Percentiles rank a stretch among this genome's conserved stretches.
phyloP scores from a whole-genome alignment of 495 filamentous ascomycete species.

The Talaromyces ruber region DNA sequence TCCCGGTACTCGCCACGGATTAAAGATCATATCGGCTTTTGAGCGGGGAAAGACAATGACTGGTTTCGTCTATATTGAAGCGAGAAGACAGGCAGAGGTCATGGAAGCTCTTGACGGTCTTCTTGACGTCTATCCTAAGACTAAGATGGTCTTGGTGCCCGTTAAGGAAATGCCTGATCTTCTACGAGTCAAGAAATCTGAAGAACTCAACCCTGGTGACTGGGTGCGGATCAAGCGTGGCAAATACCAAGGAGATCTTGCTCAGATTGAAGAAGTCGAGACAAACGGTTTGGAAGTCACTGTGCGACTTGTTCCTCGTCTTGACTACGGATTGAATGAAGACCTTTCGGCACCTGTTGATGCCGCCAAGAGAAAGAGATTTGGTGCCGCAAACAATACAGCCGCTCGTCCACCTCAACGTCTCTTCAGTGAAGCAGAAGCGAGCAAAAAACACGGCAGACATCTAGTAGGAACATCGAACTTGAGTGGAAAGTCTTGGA shows the following conservation, averaged over 20 bases:
- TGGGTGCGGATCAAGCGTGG: constrained; percentile 86
- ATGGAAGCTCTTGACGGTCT: constrained; percentile 71
- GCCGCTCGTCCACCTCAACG: constrained; percentile 70
- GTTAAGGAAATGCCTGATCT: constrained; percentile 97
- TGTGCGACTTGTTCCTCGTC: constrained; percentile 76
- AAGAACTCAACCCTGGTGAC: constrained; percentile 74
- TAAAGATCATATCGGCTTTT: constrained; percentile 80
- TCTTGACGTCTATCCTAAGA: constrained; percentile 74
- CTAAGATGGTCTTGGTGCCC: constrained; percentile 78
- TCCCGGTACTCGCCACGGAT: constrained; percentile 58
- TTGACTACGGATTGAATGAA: constrained; percentile 86
- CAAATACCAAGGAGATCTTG: constrained; percentile 83
- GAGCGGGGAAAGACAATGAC: constrained; percentile 82
- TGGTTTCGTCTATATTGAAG: constrained; percentile 93
- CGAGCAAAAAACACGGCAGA: constrained; percentile 76
- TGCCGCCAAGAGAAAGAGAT: constrained; percentile 69
- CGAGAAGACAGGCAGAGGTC: constrained; percentile 77
- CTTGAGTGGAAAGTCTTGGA: constrained; percentile 65
- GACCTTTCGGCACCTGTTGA: constrained; percentile 53
- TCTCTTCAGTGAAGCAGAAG: constrained; percentile 89
- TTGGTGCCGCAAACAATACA: constrained; percentile 35
- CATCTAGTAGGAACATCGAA: constrained; percentile 49
- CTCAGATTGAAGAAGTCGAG: constrained; percentile 87
- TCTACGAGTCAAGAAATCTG: constrained; percentile 76
- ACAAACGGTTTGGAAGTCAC: constrained; percentile 84